Conservation (phyloP, 352 stramenopile genomes). For the Phytophthora sp. region DNA sequence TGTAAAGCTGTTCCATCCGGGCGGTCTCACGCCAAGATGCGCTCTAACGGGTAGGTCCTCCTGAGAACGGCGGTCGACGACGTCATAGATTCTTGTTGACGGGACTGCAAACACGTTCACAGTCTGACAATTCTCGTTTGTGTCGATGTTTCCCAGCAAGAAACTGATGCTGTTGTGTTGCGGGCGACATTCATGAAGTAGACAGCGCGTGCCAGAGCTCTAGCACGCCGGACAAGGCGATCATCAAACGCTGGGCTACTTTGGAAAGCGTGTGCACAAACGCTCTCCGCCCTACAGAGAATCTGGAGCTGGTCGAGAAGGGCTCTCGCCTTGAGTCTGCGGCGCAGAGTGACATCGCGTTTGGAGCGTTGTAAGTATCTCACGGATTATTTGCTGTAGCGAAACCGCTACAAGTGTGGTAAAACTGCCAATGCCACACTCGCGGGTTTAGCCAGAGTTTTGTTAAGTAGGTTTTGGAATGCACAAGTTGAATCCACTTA, state of each 20-base stretch:
- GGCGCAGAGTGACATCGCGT: constrained; percentile 23
- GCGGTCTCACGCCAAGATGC: constrained; percentile 1
- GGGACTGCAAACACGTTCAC: neutral
- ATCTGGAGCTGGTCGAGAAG: constrained; percentile 6
- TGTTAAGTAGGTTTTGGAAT: constrained; percentile 5
- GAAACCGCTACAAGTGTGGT: constrained; percentile 13
- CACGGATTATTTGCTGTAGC: constrained; percentile 37
- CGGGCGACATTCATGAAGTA: neutral
- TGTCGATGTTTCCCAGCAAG: neutral
- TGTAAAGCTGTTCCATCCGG: constrained; percentile 7
- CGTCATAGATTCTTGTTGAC: neutral
- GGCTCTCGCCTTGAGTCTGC: constrained; percentile 6
- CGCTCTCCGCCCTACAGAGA: constrained; percentile 1
- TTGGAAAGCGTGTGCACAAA: neutral
- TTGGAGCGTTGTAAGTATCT: constrained; percentile 42
- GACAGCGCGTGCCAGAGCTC: neutral
- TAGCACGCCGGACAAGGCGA: neutral
- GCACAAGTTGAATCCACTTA: neutral
- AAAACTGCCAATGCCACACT: constrained; percentile 24
- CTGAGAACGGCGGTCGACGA: neutral
- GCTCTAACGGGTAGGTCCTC: constrained; percentile 3
- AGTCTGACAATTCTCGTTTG: neutral
- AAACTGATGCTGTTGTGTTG: constrained; percentile 1
- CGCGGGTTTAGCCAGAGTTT: constrained; percentile 10
- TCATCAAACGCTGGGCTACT: neutral